Evolutionary conservation across 2,329 filamentous ascomycete species (phyloP).

Genomic region (Alternaria panax): DNA sequence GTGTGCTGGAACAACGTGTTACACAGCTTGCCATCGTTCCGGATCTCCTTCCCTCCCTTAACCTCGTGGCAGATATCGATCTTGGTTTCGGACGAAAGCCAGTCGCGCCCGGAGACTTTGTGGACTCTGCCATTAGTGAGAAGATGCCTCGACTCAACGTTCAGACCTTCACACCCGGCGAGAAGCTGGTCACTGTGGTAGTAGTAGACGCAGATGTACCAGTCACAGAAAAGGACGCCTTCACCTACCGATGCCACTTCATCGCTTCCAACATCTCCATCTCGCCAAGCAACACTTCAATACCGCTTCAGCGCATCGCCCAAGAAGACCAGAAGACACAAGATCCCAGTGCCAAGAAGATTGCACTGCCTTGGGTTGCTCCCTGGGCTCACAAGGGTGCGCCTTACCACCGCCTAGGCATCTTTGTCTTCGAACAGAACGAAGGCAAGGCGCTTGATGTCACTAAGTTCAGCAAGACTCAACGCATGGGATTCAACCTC

Average conservation of each 20-base stretch:
- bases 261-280: constrained; percentile 78
- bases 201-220: constrained; percentile 93
- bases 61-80: constrained; percentile 79
- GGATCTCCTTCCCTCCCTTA: constrained; percentile 82
- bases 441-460: constrained; percentile 53
- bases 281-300: constrained; percentile 59
- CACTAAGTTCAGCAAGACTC: constrained; percentile 76
- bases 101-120: constrained; percentile 77
- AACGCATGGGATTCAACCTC: constrained; percentile 75
- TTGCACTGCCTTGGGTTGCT: constrained; percentile 81
- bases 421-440: constrained; percentile 84
- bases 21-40: constrained; percentile 86
- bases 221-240: constrained; percentile 75
- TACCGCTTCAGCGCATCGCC: constrained; percentile 42
- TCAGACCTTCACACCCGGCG: constrained; percentile 82
- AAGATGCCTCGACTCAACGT: constrained; percentile 77
- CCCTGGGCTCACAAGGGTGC: constrained; percentile 88
- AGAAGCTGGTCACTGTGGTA: constrained; percentile 82
- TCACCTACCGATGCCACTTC: constrained; percentile 84
- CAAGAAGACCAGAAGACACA: constrained; percentile 51
- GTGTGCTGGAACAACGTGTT: constrained; percentile 83
- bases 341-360: constrained; percentile 61
- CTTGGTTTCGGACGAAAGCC: constrained; percentile 77
- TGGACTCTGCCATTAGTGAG: constrained; percentile 78
- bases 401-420: constrained; percentile 85